Percentiles rank a stretch among this genome's conserved stretches.
Conservation (phyloP, 495 filamentous ascomycete genomes). For the Aspergillus bertholletiae region DNA sequence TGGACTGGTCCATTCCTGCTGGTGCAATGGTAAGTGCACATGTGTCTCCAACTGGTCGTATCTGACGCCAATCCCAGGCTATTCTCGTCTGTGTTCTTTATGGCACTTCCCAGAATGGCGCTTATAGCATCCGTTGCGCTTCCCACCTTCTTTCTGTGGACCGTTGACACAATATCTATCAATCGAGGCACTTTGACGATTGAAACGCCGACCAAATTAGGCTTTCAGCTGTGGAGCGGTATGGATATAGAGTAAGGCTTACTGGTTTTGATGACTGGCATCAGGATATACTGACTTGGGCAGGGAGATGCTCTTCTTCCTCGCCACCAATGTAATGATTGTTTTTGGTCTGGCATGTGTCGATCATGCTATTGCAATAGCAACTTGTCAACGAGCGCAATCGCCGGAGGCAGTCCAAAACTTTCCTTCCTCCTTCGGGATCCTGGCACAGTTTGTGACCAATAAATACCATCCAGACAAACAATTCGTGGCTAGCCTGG, state of each 20-base stretch:
- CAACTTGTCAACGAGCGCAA: slow-evolving; percentile 25
- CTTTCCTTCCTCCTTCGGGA: slow-evolving; percentile 50
- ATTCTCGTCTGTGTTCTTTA: slow-evolving; percentile 33
- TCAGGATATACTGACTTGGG: background rate
- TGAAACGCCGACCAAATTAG: slow-evolving; percentile 56
- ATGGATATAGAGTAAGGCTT: slow-evolving; percentile 59
- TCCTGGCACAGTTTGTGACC: background rate
- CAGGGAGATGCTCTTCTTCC: slow-evolving; percentile 57
- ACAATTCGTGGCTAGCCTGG: slow-evolving; percentile 42
- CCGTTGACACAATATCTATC: slow-evolving; percentile 60
- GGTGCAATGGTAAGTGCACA: slow-evolving; percentile 53
- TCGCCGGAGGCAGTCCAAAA: background rate
- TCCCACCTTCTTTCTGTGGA: slow-evolving; percentile 65
- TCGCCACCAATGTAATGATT: slow-evolving; percentile 60
- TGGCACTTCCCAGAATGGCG: slow-evolving; percentile 48
- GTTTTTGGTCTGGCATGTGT: slow-evolving; percentile 62
- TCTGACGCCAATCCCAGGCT: background rate
- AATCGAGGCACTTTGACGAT: slow-evolving; percentile 64
- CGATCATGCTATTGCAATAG: slow-evolving; percentile 58
- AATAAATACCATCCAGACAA: slow-evolving; percentile 15
- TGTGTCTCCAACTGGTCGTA: background rate
- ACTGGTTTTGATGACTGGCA: no score
- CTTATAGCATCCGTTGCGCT: slow-evolving; percentile 52
- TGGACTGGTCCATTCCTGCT: slow-evolving; percentile 64
- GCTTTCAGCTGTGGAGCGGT: slow-evolving; percentile 48